Evolutionary conservation across 1,284 basidiomycete genomes (phyloP).

Genomic region (Chalciporus sp.): DNA sequence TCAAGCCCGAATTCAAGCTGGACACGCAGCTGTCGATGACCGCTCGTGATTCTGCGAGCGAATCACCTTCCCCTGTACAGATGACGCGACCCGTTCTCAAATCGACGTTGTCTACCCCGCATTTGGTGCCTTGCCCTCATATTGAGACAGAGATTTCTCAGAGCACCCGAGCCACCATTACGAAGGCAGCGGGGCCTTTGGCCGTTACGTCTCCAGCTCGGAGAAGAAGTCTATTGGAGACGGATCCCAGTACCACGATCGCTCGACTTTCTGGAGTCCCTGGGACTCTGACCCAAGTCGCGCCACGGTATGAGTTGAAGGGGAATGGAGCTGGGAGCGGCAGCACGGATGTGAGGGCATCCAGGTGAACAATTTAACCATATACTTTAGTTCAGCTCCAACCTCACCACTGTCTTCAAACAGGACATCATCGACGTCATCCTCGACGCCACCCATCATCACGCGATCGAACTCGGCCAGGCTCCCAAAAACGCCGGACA

Average conservation of each 20-base stretch:
- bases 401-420: too few species aligned
- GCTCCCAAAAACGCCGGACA: slow-evolving; percentile 5
- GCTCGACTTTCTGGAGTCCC: neutral
- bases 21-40: neutral
- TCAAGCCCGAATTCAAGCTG: neutral
- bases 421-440: slow-evolving; percentile 7
- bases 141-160: neutral
- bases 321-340: neutral
- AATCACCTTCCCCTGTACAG: neutral
- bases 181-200: neutral
- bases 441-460: slow-evolving; percentile 5
- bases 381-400: neutral
- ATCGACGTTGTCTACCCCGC: neutral
- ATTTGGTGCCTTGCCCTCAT: neutral
- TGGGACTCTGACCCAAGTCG: neutral
- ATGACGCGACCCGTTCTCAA: neutral
- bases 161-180: neutral
- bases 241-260: neutral
- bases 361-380: neutral
- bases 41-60: too few species aligned
- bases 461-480: slow-evolving; percentile 2
- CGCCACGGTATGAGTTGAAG: neutral
- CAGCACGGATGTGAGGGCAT: neutral
- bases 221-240: neutral
- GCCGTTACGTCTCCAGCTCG: neutral